phyloP scores from a whole-genome alignment of 2,329 filamentous ascomycete species.

The Furcasterigmium sp. region DNA sequence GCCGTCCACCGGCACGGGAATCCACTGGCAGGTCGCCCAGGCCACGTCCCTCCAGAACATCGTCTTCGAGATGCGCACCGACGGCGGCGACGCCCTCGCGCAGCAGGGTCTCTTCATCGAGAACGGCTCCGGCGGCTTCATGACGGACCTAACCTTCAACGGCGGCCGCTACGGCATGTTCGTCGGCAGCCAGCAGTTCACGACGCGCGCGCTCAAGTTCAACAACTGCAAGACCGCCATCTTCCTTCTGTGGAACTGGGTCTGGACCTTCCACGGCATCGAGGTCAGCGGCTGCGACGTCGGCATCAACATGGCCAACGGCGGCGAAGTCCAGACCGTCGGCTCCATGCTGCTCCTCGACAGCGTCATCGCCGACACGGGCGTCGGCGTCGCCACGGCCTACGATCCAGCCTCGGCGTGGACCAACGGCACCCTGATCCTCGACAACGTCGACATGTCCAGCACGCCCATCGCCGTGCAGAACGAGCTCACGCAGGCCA shows the following conservation, averaged over 20 bases:
- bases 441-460: conserved; percentile 86
- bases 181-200: conserved; percentile 84
- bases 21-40: conserved; percentile 85
- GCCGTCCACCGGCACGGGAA: conserved; percentile 56
- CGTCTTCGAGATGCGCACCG: conserved; percentile 70
- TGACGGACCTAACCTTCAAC: conserved; percentile 78
- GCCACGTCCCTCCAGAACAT: conserved; percentile 78
- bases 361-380: conserved; percentile 71
- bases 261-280: conserved; percentile 74
- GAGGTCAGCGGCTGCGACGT: conserved; percentile 69
- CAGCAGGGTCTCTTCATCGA: conserved; percentile 82
- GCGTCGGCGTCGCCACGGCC: conserved; percentile 70
- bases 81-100: conserved; percentile 56
- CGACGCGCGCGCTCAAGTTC: conserved; percentile 76
- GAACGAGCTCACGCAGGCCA: conserved; percentile 47
- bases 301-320: conserved; percentile 73
- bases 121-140: conserved; percentile 78
- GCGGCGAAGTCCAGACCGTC: conserved; percentile 64
- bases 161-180: conserved; percentile 75
- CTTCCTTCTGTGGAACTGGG: conserved; percentile 91
- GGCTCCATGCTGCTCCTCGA: conserved; percentile 83
- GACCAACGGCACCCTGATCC: conserved; percentile 75
- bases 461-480: conserved; percentile 62
- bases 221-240: conserved; percentile 78
- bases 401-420: conserved; percentile 58